Base-by-base conservation (phyloP, 495 filamentous ascomycete species). In the Letharia lupina region DNA sequence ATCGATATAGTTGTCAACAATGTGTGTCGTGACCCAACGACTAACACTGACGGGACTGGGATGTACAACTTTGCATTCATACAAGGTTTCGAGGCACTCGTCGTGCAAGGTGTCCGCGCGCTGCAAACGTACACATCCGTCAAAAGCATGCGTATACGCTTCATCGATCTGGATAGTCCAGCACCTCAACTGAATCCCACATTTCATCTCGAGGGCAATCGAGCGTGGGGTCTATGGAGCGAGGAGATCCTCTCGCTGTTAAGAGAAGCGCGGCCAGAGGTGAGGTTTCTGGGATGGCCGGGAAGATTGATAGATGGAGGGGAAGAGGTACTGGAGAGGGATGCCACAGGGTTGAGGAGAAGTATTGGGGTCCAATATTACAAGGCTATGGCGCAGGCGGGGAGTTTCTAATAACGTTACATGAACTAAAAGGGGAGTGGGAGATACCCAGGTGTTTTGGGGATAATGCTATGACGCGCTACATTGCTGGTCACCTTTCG, bases 1-100 rank as follows among this genome's bases (percentile, higher is more conserved):
- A 77, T 91, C 6, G 88, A 91, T 68, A 71, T 91, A 15, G 82
- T 83, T 0, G 85, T 91, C 66, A 88, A 87, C 76, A 87, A 87
- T 61, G 85, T 84, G 74, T 91, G 88, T 69, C 80, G 84, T 28
- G 78, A 82, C 41, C 39, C 47, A 31, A 54, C 37, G 16, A 47
- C 37, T 28, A 82, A 77, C 75, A 80, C 81, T 68, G 85, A 89
- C 68, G 83, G 83, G 6, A 85, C 85, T 1, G 84, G 87, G 4
- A 86, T 89, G 68, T 86, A 83, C 11, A 85, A 88, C 68, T 81
- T 85, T 76, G 76, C 80, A 57, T 91, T 91, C 70, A 88, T 89
- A 68, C 68, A 77, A 11, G 81, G 83, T 0, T 91, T 91, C 68
- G 86, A 89, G 72, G 75, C 79, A 56, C 77, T 90, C 18, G 82